Conservation (phyloP, 805 yeast genomes). For the Candida mattraensis region DNA sequence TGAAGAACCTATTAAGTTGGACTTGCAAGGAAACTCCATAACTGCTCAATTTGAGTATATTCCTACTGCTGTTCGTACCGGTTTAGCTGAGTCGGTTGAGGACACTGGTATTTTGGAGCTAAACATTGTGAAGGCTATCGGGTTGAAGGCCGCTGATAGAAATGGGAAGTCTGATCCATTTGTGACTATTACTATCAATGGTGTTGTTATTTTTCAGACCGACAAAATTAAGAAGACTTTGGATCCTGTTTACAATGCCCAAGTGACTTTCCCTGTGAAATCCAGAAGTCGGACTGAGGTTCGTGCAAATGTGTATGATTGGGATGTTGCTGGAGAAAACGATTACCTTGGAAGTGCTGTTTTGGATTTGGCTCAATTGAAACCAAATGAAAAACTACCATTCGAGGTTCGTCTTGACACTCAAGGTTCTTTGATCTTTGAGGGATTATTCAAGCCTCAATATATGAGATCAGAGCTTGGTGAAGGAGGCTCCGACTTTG, state of each 20-base stretch:
- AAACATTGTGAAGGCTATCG: conserved; percentile 55
- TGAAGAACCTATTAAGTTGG: conserved; percentile 44
- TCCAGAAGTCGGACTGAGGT: conserved; percentile 60
- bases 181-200: conserved; percentile 53
- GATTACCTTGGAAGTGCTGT: conserved; percentile 55
- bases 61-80: conserved; percentile 56
- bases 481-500: conserved; percentile 42
- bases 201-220: conserved; percentile 53
- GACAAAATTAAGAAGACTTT: conserved; percentile 64
- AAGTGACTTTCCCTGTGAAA: conserved; percentile 54
- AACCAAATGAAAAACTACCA: conserved; percentile 41
- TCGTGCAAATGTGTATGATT: conserved; percentile 57
- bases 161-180: conserved; percentile 81
- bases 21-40: conserved; percentile 40
- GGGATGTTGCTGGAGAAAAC: conserved; percentile 77
- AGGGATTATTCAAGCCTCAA: conserved; percentile 59
- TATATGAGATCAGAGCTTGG: conserved; percentile 63
- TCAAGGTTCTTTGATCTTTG: conserved; percentile 60
- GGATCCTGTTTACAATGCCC: conserved; percentile 78
- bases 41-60: conserved; percentile 55
- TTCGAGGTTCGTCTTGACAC: conserved; percentile 55
- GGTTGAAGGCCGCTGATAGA: conserved; percentile 58
- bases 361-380: conserved; percentile 50
- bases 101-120: conserved; percentile 68
- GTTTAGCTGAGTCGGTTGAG: conserved; percentile 57